Base-by-base conservation (phyloP, 2,329 filamentous ascomycete species). In the Chaetomium sp. region DNA sequence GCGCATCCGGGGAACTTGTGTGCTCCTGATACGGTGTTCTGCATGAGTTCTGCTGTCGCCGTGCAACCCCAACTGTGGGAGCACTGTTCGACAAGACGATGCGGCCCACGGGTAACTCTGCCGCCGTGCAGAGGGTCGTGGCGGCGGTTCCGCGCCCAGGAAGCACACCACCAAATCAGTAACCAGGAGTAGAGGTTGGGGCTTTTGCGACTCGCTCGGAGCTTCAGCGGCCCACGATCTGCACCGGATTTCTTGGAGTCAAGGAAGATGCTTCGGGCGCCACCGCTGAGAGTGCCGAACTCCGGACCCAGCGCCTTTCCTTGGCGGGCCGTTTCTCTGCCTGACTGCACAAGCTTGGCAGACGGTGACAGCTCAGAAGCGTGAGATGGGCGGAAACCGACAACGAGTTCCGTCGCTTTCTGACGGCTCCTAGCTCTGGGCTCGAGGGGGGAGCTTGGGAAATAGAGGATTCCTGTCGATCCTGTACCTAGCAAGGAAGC, bases 261-360 rank as follows among this genome's bases (percentile, higher is more conserved):
- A 57, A 29, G 60, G 51, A 56, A 56, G n/a, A 57, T 19, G 31
- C 60, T 42, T 35, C 1, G 16, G 9, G 33, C 16, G 25, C 19
- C 31, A 45, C 31, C 21, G n/a, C 57, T 33, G 25, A 61, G 16
- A 38, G 3, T 58, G 63, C 57, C 58, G 58, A 61, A 23, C 6
- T n/a, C 58, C 57, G 53, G 62, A n/a, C 8, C 51, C 45, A 21
- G 12, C 23, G 8, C 8, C 2, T 10, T 42, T 55, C 7, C 51
- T 61, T 61, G 21, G 31, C 51, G 58, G 33, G 38, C 33, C 63
- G 61, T 56, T 50, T 57, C 23, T 29, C 19, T 56, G 27, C 57
- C 53, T 33, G 58, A 49, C n/a, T 47, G 57, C 21, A 53, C 23
- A n/a, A 47, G 16, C 51, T 57, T 60, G 62, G 62, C 62, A 57